Evolutionary conservation across 768 basidiomycete species (phyloP).

Genomic region (Leccinum barrowsii): DNA sequence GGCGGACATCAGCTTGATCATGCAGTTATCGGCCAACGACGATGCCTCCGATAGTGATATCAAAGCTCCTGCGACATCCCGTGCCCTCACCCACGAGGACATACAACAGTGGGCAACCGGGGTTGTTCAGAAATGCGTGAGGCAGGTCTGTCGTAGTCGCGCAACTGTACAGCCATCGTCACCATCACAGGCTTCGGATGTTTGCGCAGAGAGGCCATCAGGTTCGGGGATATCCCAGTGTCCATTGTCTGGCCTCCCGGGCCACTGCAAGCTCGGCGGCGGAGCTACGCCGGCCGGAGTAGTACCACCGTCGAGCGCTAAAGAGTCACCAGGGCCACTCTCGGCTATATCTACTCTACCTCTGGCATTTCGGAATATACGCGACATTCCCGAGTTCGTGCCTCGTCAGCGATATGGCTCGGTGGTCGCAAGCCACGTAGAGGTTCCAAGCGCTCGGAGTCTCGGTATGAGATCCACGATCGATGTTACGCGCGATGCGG

Average conservation of each 20-base stretch:
- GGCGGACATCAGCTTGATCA: slow-evolving; percentile 19
- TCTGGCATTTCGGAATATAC: slow-evolving; percentile 5
- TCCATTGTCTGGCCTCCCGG: slow-evolving; percentile 20
- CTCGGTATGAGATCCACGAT: not conserved
- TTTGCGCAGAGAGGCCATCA: slow-evolving; percentile 27
- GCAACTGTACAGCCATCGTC: slow-evolving; percentile 13
- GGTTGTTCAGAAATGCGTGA: slow-evolving; percentile 24
- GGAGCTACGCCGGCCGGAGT: not conserved
- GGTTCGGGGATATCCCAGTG: slow-evolving; percentile 20
- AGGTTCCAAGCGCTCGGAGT: not conserved
- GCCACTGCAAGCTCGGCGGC: slow-evolving; percentile 19
- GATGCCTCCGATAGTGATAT: slow-evolving; percentile 9
- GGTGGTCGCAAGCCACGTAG: not conserved
- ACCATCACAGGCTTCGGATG: slow-evolving; percentile 26
- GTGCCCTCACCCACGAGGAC: slow-evolving; percentile 20
- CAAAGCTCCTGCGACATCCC: slow-evolving; percentile 2
- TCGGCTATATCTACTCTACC: not conserved
- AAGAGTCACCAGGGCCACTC: not conserved
- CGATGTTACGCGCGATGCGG: slow-evolving; percentile 14
- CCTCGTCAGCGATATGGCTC: slow-evolving; percentile 16
- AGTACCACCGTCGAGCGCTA: not conserved
- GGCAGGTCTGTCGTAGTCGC: slow-evolving; percentile 14
- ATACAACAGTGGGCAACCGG: slow-evolving; percentile 26
- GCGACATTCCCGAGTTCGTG: slow-evolving; percentile 26
- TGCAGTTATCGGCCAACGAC: slow-evolving; percentile 18